These are phyloP conservation scores for Epichloe festucae DNA, from an alignment of 2,329 filamentous ascomycete genomes.

Conservation along the genomic window DNA sequence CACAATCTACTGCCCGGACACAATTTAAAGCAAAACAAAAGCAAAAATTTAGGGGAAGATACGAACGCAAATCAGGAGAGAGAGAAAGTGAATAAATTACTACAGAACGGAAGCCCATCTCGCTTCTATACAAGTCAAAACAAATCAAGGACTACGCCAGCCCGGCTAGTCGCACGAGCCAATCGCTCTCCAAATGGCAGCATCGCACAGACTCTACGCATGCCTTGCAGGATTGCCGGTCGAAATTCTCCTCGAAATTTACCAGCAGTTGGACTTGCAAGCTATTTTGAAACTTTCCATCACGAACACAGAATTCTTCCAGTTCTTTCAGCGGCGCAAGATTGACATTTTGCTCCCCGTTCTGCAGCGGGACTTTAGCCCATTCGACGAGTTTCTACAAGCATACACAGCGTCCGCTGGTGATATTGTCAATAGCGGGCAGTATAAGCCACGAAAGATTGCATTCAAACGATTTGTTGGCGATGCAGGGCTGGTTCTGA, in stretches of 20 bases:
- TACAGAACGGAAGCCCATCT: not conserved
- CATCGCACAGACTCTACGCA: conserved; percentile 5
- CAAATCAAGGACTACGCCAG: not conserved
- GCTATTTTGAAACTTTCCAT: conserved; percentile 27
- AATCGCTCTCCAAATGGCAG: conserved; percentile 9
- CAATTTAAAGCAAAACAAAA: not conserved
- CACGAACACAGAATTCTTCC: conserved; percentile 23
- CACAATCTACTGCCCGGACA: not conserved
- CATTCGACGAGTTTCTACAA: conserved; percentile 32
- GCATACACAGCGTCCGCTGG: conserved; percentile 29
- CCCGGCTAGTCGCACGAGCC: not conserved
- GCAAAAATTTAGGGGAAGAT: not conserved
- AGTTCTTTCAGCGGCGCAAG: conserved; percentile 29
- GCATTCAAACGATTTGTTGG: conserved; percentile 24
- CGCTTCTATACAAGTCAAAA: not conserved
- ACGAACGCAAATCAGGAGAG: not conserved
- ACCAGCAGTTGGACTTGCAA: conserved; percentile 28
- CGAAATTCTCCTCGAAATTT: conserved; percentile 36
- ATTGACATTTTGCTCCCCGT: conserved; percentile 29
- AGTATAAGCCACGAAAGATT: conserved; percentile 26
- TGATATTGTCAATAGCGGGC: conserved; percentile 21
- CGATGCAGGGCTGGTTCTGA: conserved; percentile 18
- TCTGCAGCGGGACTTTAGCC: conserved; percentile 29
- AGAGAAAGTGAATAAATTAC: not conserved
- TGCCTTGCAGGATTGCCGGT: conserved; percentile 24